Base-by-base conservation (phyloP, 495 filamentous ascomycete genomes). In the Penicillium bialowiezense region DNA sequence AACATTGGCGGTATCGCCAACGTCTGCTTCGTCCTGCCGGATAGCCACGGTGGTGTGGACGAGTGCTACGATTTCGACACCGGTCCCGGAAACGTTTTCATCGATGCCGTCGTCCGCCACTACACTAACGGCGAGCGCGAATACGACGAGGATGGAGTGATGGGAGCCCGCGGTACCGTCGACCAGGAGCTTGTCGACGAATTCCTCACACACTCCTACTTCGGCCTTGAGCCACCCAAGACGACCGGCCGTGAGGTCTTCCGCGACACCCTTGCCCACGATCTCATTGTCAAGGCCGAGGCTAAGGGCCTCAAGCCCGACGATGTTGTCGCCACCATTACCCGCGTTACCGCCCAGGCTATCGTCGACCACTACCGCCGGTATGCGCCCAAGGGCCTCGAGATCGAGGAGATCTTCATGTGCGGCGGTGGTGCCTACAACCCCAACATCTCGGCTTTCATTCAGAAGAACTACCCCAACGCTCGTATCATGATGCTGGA, bases 1-100 rank as follows among this genome's bases (percentile, higher is more conserved):
- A 83, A 83, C 55, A 81, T 82, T 50, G 77, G 79, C 44, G 77
- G 79, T 7, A 82, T 82, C 33, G 77, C 74, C 31, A 83, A 83
- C 52, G 75, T 82, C 20, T 82, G 76, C 63, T 81, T 82, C 56
- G 78, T 82, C 17, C 78, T 77, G 2, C 74, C 81, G 0, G 78
- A 81, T 33, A 67, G 46, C 7, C 62, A 76, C 24, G 75, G 75
- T 14, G 70, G 73, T 17, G 58, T 76, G 13, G 66, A 75, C 15
- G 68, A 63, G 36, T 71, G 66, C 39, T 77, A 72, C 54, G 78
- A 81, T 54, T 82, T 78, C 44, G 80, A 82, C 57, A 71, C 69
- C 15, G 67, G 69, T 21, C 69, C 69, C 13, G 68, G 67, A 12
- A 74, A 72, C 36, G 61, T 74, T 7, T 70, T 69, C 44, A 71